A percentile compares a stretch with the other conserved stretches of the same genome.
Conservation (phyloP, 208 protist genomes). For the Trypanosoma platydactyli region DNA sequence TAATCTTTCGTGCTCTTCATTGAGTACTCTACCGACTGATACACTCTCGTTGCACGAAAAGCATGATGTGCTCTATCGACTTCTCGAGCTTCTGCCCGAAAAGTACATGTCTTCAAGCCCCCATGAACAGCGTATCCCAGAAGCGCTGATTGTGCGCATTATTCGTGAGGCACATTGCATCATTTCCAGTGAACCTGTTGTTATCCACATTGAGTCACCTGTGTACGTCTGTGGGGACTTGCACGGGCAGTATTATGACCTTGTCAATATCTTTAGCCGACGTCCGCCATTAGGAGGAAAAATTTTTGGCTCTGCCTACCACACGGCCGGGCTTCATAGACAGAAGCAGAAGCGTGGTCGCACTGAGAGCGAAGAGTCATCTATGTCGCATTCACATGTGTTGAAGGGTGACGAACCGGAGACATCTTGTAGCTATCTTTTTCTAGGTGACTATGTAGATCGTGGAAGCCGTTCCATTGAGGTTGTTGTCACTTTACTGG, state of each 20-base stretch:
- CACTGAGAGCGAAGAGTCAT: slow-evolving; percentile 9
- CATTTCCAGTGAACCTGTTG: slow-evolving; percentile 67
- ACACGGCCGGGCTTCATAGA: slow-evolving; percentile 11
- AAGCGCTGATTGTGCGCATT: slow-evolving; percentile 68
- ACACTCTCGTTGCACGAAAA: slow-evolving; percentile 63
- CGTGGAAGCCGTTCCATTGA: slow-evolving; percentile 97
- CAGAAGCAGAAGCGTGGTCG: slow-evolving; percentile 11
- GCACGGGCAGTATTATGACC: slow-evolving; percentile 98
- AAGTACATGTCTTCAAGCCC: slow-evolving; percentile 56
- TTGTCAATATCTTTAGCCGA: slow-evolving; percentile 95
- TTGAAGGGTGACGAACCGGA: not conserved
- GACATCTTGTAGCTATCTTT: slow-evolving; percentile 92
- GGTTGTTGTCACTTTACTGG: slow-evolving; percentile 90
- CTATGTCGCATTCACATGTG: slow-evolving; percentile 2
- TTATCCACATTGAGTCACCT: slow-evolving; percentile 73
- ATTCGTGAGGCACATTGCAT: slow-evolving; percentile 50
- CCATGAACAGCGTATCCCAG: slow-evolving; percentile 63
- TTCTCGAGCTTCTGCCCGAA: slow-evolving; percentile 69
- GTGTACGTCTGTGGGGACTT: slow-evolving; percentile 98
- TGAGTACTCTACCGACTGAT: slow-evolving; percentile 58
- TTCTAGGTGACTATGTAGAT: slow-evolving; percentile 97
- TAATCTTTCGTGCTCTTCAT: slow-evolving; percentile 45
- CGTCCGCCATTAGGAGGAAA: slow-evolving; percentile 63
- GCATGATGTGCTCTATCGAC: slow-evolving; percentile 71
- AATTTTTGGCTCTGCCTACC: slow-evolving; percentile 31